Evolutionary conservation across 2,329 filamentous ascomycete species (phyloP).

Genomic region (Phialophora expanda): DNA sequence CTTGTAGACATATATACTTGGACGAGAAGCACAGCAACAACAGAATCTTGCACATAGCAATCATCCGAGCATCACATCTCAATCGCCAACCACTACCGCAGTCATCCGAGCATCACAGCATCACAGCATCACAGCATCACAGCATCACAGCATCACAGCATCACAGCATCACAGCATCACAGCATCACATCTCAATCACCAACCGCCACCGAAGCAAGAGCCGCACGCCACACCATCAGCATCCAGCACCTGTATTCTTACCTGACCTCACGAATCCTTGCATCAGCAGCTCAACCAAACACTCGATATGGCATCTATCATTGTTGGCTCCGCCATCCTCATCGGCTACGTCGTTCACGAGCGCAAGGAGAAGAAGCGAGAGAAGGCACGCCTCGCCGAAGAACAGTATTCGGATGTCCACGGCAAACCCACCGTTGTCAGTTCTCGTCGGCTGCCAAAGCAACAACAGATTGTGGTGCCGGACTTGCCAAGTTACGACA

Average conservation of each 20-base stretch:
- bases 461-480: not conserved
- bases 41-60: not conserved
- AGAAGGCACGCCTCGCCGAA: conserved; percentile 26
- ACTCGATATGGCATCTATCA: conserved; percentile 43
- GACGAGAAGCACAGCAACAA: not conserved
- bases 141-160: not conserved
- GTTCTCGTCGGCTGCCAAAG: conserved; percentile 4
- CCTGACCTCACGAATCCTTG: not conserved
- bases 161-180: not conserved
- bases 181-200: not conserved
- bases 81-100: not conserved
- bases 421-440: conserved; percentile 5
- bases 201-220: not conserved
- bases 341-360: conserved; percentile 23
- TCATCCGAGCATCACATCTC: not conserved
- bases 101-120: not conserved
- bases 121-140: not conserved
- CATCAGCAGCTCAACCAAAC: not conserved
- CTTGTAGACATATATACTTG: not conserved
- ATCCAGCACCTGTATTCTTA: not conserved
- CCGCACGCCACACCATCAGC: not conserved
- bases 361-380: conserved; percentile 25
- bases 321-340: conserved; percentile 39
- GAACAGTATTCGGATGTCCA: conserved; percentile 22
- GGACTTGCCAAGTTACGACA: not conserved